Evolutionary conservation across 2,329 filamentous ascomycete species (phyloP).

Genomic region (Aspergillus glaucus): DNA sequence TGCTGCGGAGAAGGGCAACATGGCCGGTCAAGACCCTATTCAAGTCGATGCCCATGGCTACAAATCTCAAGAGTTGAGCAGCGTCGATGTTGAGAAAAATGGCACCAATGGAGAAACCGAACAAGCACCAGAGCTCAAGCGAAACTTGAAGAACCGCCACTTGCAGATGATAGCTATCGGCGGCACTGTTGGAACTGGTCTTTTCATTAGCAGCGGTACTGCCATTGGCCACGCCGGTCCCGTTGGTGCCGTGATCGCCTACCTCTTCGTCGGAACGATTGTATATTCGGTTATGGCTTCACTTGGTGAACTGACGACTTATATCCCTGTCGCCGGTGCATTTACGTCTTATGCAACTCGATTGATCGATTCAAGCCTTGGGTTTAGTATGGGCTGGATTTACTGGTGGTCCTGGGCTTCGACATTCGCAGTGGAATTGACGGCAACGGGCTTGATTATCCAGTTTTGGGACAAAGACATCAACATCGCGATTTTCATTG

Average conservation of each 20-base stretch:
- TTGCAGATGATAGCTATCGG: slow-evolving; percentile 98
- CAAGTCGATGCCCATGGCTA: slow-evolving; percentile 40
- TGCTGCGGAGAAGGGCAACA: slow-evolving; percentile 11
- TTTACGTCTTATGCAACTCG: slow-evolving; percentile 71
- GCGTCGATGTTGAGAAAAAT: slow-evolving; percentile 34
- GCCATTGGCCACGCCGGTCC: slow-evolving; percentile 60
- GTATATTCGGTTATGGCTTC: slow-evolving; percentile 69
- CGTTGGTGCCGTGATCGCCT: slow-evolving; percentile 61
- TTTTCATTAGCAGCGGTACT: slow-evolving; percentile 63
- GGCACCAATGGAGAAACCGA: slow-evolving; percentile 47
- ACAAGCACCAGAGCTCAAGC: slow-evolving; percentile 50
- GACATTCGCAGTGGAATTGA: slow-evolving; percentile 67
- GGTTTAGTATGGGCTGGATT: slow-evolving; percentile 75
- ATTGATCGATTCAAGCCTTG: slow-evolving; percentile 65
- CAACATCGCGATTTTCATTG: slow-evolving; percentile 65
- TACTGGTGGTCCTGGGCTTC: slow-evolving; percentile 76
- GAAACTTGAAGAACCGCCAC: slow-evolving; percentile 78
- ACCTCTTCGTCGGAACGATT: slow-evolving; percentile 62
- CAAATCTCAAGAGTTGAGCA: slow-evolving; percentile 11
- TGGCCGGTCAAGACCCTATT: background rate
- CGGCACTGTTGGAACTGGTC: slow-evolving; percentile 65
- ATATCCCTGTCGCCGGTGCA: slow-evolving; percentile 68
- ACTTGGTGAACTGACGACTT: slow-evolving; percentile 65
- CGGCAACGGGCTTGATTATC: slow-evolving; percentile 66
- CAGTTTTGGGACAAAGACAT: slow-evolving; percentile 63